These are phyloP conservation scores for Claviceps pazoutovae DNA, from an alignment of 2,329 filamentous ascomycete genomes.

Conservation along the genomic window DNA sequence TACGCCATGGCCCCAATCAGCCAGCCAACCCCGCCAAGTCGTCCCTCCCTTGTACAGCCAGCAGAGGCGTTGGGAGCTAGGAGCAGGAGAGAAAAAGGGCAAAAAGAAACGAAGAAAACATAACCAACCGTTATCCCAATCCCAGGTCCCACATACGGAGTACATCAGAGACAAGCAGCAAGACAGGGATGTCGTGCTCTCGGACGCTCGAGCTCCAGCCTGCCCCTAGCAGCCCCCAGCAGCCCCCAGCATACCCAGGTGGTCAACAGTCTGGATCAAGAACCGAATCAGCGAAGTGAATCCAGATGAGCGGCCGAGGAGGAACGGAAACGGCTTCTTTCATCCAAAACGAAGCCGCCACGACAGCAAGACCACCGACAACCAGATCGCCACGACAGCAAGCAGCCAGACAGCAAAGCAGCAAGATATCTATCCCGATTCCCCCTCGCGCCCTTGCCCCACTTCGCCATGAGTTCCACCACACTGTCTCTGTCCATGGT, in stretches of 20 bases:
- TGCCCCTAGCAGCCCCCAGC: background rate
- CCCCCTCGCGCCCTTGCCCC: slow-evolving; percentile 1
- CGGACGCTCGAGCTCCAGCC: slow-evolving; percentile 1
- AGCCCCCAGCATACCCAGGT: too few relatives aligned
- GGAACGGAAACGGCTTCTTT: background rate
- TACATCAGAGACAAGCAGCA: background rate
- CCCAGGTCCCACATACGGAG: background rate
- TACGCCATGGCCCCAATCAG: background rate
- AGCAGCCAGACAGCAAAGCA: background rate
- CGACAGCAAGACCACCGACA: background rate
- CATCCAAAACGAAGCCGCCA: background rate
- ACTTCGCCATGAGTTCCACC: slow-evolving; percentile 3
- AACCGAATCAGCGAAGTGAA: background rate
- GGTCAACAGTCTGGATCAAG: background rate
- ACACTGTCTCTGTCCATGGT: background rate
- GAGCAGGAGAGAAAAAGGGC: background rate
- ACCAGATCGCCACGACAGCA: background rate
- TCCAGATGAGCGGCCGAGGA: background rate
- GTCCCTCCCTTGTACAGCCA: background rate
- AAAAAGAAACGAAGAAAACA: background rate
- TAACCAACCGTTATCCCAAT: background rate
- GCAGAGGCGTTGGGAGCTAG: background rate
- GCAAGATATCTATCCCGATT: background rate
- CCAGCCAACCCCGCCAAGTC: background rate
- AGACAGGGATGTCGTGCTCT: slow-evolving; percentile 4